Base-by-base conservation (phyloP, 1,284 basidiomycete genomes). In the Papiliotrema laurentii region DNA sequence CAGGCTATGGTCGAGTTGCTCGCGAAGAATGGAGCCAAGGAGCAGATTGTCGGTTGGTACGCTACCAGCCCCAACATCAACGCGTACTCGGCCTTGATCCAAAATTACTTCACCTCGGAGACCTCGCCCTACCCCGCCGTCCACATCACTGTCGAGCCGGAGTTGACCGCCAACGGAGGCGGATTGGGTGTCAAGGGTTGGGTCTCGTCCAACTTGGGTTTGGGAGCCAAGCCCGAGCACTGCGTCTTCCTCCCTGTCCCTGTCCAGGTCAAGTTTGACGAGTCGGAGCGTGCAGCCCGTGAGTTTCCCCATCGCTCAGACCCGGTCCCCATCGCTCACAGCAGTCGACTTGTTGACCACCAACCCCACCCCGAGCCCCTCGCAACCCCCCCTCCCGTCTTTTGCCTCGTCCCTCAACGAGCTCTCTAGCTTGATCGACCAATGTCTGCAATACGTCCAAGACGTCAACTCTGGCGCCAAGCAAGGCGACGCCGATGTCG, bases 31-130 rank as follows among this genome's bases (percentile, higher is more conserved):
- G 71, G 71, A n/a, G 64, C 66, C 44, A 72, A 72, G 56, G 74
- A 75, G 65, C 55, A 57, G 27, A 64, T 75, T 37, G 70, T 75
- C 36, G 74, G 74, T 56, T 75, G 74, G 74, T 92, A 92, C 75
- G 89, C 89, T 18, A 92, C 89, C 19, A 86, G 86, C 56, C 86
- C 87, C 3, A 84, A 87, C 56, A 81, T 98, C 53, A 94, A 96
- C 78, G 89, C 89, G 14, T 94, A 94, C 78, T 94, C 92, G 38
- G 92, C 96, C 19, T 81, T 99, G 58, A 96, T 99, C 67, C 96
- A 98, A 80, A 93, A 97, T 76, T 97, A 97, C 76, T 98, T 96
- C 75, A 84, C 89, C 34, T 83, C 87, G 79, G 91, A 98, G 75
- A 92, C 89, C 2, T 78, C 83, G 1, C 87, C 90, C 4, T 83